Percentiles rank a stretch among this genome's conserved stretches.
Evolutionary conservation across 2,329 filamentous ascomycete species (phyloP).

Genomic region (Plenodomus lindquistii): DNA sequence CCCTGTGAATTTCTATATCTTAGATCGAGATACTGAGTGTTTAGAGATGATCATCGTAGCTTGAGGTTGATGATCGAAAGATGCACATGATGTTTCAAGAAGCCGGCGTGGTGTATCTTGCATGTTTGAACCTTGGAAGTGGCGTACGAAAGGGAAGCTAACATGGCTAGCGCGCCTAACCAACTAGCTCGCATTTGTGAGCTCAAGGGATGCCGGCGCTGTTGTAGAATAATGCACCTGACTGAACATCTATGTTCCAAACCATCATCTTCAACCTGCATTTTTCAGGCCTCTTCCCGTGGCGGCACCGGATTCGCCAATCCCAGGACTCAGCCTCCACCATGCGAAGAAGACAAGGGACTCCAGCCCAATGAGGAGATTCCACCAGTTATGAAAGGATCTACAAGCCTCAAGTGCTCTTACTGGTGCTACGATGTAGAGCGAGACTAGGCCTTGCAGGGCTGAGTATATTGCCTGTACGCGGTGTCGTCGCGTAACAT

Average conservation of each 20-base stretch:
- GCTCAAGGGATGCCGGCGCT: no score
- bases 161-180: no score
- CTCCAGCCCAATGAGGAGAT: not conserved
- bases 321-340: not conserved
- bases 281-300: not conserved
- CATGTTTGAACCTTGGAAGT: not conserved
- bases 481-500: not conserved
- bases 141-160: no score
- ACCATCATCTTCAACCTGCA: not conserved
- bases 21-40: no score
- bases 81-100: not conserved
- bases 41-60: no score
- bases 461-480: not conserved
- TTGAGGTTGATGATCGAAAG: no score
- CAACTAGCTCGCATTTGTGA: no score
- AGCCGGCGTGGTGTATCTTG: not conserved
- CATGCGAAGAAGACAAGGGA: not conserved
- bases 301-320: not conserved
- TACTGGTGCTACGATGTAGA: not conserved
- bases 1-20: not conserved
- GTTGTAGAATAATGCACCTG: no score
- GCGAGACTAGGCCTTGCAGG: not conserved
- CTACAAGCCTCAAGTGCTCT: not conserved
- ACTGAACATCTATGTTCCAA: no score
- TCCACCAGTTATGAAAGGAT: not conserved